Percentiles rank a stretch among this genome's conserved stretches.
These are phyloP conservation scores for Juglanconis oblonga DNA, from an alignment of 2,329 filamentous ascomycete species.

Conservation along the genomic window DNA sequence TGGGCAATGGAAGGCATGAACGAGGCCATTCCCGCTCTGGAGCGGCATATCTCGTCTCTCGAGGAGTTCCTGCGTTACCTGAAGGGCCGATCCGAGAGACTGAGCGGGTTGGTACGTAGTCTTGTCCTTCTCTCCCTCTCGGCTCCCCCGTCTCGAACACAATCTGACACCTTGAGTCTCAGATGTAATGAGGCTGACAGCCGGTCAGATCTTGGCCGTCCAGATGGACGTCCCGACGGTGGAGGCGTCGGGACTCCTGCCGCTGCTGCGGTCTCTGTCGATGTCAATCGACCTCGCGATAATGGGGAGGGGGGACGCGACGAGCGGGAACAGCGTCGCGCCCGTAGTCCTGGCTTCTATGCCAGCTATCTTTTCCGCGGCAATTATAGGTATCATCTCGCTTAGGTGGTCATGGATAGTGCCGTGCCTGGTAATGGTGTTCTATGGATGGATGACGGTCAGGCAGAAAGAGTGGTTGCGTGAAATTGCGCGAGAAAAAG, in stretches of 20 bases:
- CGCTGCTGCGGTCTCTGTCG: not conserved
- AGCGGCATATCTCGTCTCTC: constrained; percentile 21
- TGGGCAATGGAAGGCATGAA: constrained; percentile 20
- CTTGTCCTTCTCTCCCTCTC: constrained; percentile 6
- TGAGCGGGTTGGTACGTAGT: constrained; percentile 24
- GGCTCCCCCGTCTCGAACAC: constrained; percentile 1
- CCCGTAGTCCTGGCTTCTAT: constrained; percentile 26
- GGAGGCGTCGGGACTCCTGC: constrained; percentile 17
- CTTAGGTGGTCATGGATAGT: constrained; percentile 14
- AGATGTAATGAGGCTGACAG: constrained; percentile 16
- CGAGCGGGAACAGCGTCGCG: constrained; percentile 24
- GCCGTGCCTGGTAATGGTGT: constrained; percentile 1
- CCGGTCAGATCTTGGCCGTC: constrained; percentile 22
- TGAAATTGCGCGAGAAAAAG: too few species aligned
- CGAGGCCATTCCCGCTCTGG: constrained; percentile 24
- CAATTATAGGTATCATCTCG: constrained; percentile 25
- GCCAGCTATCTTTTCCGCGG: constrained; percentile 26
- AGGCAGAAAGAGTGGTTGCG: not conserved
- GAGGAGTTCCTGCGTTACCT: constrained; percentile 24
- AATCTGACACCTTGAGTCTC: constrained; percentile 7
- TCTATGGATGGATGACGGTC: constrained; percentile 2
- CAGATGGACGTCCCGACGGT: constrained; percentile 23
- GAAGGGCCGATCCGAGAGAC: constrained; percentile 24
- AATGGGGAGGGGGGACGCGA: not conserved
- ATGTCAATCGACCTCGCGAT: not conserved